Evolutionary conservation across 2,329 filamentous ascomycete genomes (phyloP), one percentile per base, ranked within the genome.

Genomic region (Aureobasidium sp.): DNA sequence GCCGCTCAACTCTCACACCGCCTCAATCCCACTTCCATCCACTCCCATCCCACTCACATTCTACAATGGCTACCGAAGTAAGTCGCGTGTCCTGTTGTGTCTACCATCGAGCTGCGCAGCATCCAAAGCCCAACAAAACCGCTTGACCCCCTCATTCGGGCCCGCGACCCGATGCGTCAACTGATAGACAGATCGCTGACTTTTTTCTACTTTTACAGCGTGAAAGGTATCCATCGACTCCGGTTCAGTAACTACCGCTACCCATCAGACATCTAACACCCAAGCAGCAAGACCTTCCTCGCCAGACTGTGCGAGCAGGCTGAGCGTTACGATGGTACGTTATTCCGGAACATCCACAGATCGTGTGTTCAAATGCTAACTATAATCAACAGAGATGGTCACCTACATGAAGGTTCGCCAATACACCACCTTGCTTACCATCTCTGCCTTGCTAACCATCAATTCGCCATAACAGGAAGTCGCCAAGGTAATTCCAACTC

Each of bases 231-330:
- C 55, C 55, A 62, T 9, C 23, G 9, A 27, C 20, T 12, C 7
- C 39, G 39, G 27, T 48, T 15, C n/a, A 17, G 44, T 58, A 26
- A 10, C 41, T 41, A 5, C 26, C 29, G 8, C 5, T 27, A 48
- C 20, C 46, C 36, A 47, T 7, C 52, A 48, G 37, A 12, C 20
- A 34, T 62, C 64, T 80, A 70, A 81, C 73, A 62, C 48, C 64
- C 66, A 64, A 67, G 76, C 78, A 96, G 91, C 89, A 97, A 97
- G 88, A 97, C 94, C 77, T 97, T 97, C 86, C 91, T 97, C 79
- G 94, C 94, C 80, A 88, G 94, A 83, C 91, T 99, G 78, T 97
- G 94, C 85, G 94, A 97, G 90, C 94, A 99, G 87, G 94, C 94
- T 78, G 94, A 97, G 86, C 93, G 93, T 77, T 99, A 99, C 82